These are phyloP conservation scores for Phlyctochytrium bullatum DNA, from an alignment of 192 early-diverging fungal genomes.

Conservation along the genomic window DNA sequence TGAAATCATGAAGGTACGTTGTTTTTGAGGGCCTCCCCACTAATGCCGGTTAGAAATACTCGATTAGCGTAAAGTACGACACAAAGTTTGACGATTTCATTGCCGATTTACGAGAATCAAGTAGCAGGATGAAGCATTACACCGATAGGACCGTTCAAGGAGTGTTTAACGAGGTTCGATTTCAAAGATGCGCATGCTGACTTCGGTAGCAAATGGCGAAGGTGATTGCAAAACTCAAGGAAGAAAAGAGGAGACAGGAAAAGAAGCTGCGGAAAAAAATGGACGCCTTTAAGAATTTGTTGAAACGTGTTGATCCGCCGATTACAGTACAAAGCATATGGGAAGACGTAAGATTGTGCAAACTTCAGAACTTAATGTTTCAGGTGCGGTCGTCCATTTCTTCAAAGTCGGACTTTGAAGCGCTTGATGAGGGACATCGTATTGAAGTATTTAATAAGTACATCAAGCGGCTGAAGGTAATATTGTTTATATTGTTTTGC, in stretches of 20 bases:
- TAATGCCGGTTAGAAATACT: conserved; percentile 7
- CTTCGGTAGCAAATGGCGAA: conserved; percentile 52
- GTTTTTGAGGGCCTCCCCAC: conserved; percentile 2
- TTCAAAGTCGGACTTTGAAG: conserved; percentile 59
- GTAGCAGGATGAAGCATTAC: conserved; percentile 9
- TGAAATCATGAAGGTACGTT: conserved; percentile 58
- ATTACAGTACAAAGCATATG: conserved; percentile 63
- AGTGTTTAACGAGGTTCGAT: conserved; percentile 36
- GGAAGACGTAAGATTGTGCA: conserved; percentile 64
- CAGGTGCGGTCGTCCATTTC: conserved; percentile 44
- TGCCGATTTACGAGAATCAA: neutral
- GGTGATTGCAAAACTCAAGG: conserved; percentile 58
- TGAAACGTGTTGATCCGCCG: conserved; percentile 66
- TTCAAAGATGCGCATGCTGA: neutral
- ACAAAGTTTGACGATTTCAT: conserved; percentile 3
- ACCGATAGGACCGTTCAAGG: conserved; percentile 21
- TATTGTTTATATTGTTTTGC: neutral
- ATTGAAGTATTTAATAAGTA: conserved; percentile 74
- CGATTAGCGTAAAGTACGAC: conserved; percentile 2
- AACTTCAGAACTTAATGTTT: too few relatives aligned
- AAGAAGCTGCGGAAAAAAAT: conserved; percentile 61
- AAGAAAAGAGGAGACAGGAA: conserved; percentile 67
- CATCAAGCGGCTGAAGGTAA: conserved; percentile 60
- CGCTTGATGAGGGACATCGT: conserved; percentile 64
- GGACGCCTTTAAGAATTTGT: conserved; percentile 66